Percentiles rank a stretch among this genome's conserved stretches.
Evolutionary conservation across 2,329 filamentous ascomycete genomes (phyloP).

Genomic region (Tolypocladium paradoxum): DNA sequence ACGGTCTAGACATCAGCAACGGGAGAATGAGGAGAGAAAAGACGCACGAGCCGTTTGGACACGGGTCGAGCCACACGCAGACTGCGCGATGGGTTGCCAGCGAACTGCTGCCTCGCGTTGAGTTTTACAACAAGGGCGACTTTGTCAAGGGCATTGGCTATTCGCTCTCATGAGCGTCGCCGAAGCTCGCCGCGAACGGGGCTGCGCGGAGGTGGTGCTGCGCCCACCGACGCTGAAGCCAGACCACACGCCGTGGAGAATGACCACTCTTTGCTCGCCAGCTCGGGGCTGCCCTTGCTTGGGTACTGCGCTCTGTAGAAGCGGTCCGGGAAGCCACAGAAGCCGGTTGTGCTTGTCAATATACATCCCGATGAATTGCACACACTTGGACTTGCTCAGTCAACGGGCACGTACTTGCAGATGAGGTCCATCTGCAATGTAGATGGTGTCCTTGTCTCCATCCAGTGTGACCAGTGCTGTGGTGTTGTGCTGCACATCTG

Average conservation of each 20-base stretch:
- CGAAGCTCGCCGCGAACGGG: no score
- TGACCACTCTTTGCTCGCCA: constrained; percentile 46
- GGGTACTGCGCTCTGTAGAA: constrained; percentile 60
- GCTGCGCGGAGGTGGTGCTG: neutral
- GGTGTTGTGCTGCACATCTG: constrained; percentile 57
- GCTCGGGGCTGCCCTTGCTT: constrained; percentile 46
- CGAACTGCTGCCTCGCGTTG: constrained; percentile 35
- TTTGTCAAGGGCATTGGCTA: constrained; percentile 36
- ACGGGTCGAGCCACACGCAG: constrained; percentile 43
- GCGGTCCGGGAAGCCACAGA: constrained; percentile 60
- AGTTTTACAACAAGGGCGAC: constrained; percentile 40
- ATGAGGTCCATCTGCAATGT: constrained; percentile 55
- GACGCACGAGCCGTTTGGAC: constrained; percentile 39
- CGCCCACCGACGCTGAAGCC: constrained; percentile 42
- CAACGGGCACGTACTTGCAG: constrained; percentile 42
- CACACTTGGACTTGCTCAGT: no score
- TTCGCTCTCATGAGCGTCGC: neutral
- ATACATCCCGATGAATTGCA: no score
- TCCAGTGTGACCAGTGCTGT: constrained; percentile 69
- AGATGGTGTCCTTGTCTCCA: constrained; percentile 43
- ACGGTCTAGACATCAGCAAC: constrained; percentile 12
- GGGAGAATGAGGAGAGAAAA: constrained; percentile 30
- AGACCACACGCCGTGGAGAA: constrained; percentile 64
- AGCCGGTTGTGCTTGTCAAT: constrained; percentile 28
- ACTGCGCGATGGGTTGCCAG: constrained; percentile 51